Conservation (phyloP, 768 basidiomycete genomes). For the Boletus huronensis region DNA sequence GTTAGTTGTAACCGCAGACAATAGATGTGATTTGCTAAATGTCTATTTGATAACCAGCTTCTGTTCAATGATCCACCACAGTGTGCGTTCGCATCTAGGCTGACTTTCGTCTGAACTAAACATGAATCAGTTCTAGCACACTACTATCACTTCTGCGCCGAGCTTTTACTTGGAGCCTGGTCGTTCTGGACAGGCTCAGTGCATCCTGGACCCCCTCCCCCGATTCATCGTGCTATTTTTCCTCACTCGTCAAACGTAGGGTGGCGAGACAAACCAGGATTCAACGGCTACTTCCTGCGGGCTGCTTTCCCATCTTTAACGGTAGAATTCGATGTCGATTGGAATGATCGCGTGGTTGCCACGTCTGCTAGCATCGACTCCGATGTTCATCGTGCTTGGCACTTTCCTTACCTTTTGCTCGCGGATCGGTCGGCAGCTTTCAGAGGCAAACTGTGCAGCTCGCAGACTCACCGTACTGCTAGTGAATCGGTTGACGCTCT, state of each 20-base stretch:
- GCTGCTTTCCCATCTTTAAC: conserved; percentile 68
- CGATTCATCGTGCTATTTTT: conserved; percentile 69
- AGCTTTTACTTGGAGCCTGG: conserved; percentile 74
- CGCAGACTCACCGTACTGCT: conserved; percentile 66
- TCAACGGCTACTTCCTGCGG: conserved; percentile 75
- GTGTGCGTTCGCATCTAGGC: conserved; percentile 31
- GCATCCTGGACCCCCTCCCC: conserved; percentile 41
- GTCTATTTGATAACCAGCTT: conserved; percentile 33
- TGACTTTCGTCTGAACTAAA: not conserved
- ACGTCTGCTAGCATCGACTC: conserved; percentile 24
- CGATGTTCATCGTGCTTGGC: conserved; percentile 50
- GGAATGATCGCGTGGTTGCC: conserved; percentile 55
- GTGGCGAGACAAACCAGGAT: conserved; percentile 76
- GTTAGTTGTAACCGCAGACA: conserved; percentile 37
- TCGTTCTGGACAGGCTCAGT: conserved; percentile 64
- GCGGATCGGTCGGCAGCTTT: conserved; percentile 77
- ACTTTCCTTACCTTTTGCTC: conserved; percentile 66
- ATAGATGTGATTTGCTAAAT: conserved; percentile 1
- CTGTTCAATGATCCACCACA: conserved; percentile 69
- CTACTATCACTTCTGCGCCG: conserved; percentile 86
- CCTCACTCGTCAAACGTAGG: conserved; percentile 52
- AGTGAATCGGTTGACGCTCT: conserved; percentile 63
- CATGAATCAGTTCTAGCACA: conserved; percentile 58
- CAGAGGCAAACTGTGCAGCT: conserved; percentile 60
- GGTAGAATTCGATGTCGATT: conserved; percentile 67